These are phyloP conservation scores for Gossypium davidsonii DNA, from an alignment of 441 rosid species.

Conservation along the genomic window DNA sequence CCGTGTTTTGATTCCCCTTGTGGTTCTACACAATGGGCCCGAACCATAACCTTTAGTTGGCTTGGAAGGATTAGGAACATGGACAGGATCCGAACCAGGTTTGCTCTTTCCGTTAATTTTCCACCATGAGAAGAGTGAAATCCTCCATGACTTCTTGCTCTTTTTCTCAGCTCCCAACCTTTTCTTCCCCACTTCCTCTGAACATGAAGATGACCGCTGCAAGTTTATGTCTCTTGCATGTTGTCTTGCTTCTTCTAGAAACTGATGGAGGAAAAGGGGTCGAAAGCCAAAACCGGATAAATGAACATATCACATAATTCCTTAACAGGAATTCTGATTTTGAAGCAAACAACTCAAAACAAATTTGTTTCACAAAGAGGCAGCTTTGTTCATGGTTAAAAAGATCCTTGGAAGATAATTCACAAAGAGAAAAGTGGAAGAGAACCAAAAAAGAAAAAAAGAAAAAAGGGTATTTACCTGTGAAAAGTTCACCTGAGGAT, in stretches of 20 bases:
- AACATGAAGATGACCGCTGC: slow-evolving; percentile 9
- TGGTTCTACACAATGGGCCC: slow-evolving; percentile 34
- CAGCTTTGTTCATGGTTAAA: no score
- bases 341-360: background rate
- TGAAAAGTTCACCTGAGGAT: slow-evolving; percentile 39
- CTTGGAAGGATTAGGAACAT: slow-evolving; percentile 17
- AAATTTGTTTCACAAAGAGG: no score
- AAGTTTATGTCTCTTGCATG: slow-evolving; percentile 27
- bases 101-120: slow-evolving; percentile 35
- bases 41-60: slow-evolving; percentile 36
- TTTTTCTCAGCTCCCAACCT: slow-evolving; percentile 23
- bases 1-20: slow-evolving; percentile 15
- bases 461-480: slow-evolving; percentile 25
- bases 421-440: background rate
- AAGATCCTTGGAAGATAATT: background rate
- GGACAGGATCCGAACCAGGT: slow-evolving; percentile 16
- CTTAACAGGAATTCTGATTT: background rate
- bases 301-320: background rate
- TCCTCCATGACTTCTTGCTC: slow-evolving; percentile 46
- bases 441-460: slow-evolving; percentile 2
- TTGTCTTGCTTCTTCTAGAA: slow-evolving; percentile 51
- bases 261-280: slow-evolving; percentile 24
- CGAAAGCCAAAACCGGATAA: background rate
- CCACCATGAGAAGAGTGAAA: slow-evolving; percentile 44
- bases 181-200: slow-evolving; percentile 16